These are phyloP conservation scores for Fomitopsis betulina DNA, from an alignment of 1,284 basidiomycete genomes.

Conservation along the genomic window DNA sequence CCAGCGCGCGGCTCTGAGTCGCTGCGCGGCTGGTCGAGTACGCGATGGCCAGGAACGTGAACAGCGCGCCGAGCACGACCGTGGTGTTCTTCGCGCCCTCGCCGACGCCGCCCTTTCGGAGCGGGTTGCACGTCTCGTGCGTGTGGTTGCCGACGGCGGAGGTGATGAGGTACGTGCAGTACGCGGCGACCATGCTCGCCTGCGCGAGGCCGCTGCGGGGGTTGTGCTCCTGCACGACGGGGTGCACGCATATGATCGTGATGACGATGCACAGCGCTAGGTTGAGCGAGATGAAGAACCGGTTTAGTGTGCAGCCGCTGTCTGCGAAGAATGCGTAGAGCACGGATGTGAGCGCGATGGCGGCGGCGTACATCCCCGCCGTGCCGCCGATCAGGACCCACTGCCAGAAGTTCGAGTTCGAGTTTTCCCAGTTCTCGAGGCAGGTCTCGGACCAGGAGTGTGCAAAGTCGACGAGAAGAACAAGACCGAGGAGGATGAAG, in stretches of 20 bases:
- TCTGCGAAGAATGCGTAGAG: slow-evolving; percentile 93
- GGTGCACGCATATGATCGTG: slow-evolving; percentile 83
- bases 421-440: slow-evolving; percentile 91
- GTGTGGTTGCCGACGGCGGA: slow-evolving; percentile 94
- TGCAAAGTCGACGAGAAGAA: slow-evolving; percentile 97
- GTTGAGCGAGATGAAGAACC: slow-evolving; percentile 95
- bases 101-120: slow-evolving; percentile 51
- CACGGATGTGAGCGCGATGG: slow-evolving; percentile 81
- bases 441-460: slow-evolving; percentile 98
- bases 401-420: slow-evolving; percentile 90
- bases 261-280: slow-evolving; percentile 78
- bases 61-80: slow-evolving; percentile 87
- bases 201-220: slow-evolving; percentile 94
- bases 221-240: slow-evolving; percentile 88
- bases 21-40: slow-evolving; percentile 96
- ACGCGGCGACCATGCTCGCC: slow-evolving; percentile 93
- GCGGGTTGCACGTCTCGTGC: slow-evolving; percentile 86
- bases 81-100: slow-evolving; percentile 81
- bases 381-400: slow-evolving; percentile 96
- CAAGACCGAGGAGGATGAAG: slow-evolving; percentile 95
- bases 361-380: slow-evolving; percentile 79
- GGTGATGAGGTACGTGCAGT: slow-evolving; percentile 95
- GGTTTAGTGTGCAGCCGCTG: slow-evolving; percentile 85
- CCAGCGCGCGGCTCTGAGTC: slow-evolving; percentile 88
- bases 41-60: slow-evolving; percentile 97